Conservation (phyloP, 2,329 filamentous ascomycete species). For the Colletotrichum theobromicola region DNA sequence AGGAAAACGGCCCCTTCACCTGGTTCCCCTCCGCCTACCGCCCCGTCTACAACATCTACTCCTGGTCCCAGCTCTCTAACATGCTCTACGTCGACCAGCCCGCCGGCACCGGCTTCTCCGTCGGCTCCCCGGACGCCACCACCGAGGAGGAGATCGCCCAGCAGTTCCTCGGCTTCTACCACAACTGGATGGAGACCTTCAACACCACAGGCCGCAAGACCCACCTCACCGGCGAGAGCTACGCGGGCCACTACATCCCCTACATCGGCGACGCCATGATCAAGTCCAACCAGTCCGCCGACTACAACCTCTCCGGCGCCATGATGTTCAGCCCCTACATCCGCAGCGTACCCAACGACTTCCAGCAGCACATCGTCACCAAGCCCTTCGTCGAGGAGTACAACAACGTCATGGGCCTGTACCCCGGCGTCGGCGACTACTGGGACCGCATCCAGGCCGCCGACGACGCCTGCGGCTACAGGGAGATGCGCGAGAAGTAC, state of each 20-base stretch:
- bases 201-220: conserved; percentile 71
- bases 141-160: conserved; percentile 70
- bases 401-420: conserved; percentile 65
- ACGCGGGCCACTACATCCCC: conserved; percentile 71
- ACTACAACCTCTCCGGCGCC: conserved; percentile 72
- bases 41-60: conserved; percentile 53
- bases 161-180: conserved; percentile 79
- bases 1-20: conserved; percentile 77
- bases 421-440: conserved; percentile 52
- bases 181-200: conserved; percentile 78
- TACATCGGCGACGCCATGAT: conserved; percentile 79
- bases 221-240: conserved; percentile 77
- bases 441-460: conserved; percentile 55
- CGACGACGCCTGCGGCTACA: conserved; percentile 68
- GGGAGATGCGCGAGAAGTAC: conserved; percentile 62
- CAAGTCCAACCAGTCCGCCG: conserved; percentile 65
- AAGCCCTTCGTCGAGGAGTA: conserved; percentile 67
- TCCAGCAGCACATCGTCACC: conserved; percentile 52
- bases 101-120: conserved; percentile 38
- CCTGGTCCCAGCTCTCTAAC: conserved; percentile 46
- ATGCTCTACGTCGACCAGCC: conserved; percentile 32
- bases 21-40: conserved; percentile 74
- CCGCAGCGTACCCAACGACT: conserved; percentile 56
- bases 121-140: conserved; percentile 67
- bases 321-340: conserved; percentile 72